Percentiles rank a stretch among this genome's conserved stretches.
phyloP scores from a whole-genome alignment of 2,329 filamentous ascomycete genomes.

The Apiospora pterosperma region DNA sequence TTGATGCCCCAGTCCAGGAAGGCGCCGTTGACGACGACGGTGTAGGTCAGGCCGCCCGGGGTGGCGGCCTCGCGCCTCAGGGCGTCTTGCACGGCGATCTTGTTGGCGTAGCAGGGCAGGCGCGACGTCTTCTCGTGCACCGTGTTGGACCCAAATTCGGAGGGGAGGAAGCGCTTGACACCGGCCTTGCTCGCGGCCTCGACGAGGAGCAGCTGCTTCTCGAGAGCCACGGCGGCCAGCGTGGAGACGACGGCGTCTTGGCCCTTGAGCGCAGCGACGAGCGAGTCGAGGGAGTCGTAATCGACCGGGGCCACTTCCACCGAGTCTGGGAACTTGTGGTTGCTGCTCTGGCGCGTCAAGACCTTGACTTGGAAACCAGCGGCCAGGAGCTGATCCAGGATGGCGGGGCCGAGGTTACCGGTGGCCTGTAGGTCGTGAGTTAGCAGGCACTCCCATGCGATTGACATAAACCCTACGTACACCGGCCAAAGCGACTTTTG shows the following conservation, averaged over 20 bases:
- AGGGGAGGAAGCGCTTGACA: conserved; percentile 58
- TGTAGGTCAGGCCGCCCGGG: conserved; percentile 16
- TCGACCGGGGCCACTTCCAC: conserved; percentile 43
- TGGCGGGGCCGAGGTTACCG: conserved; percentile 30
- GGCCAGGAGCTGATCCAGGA: conserved; percentile 31
- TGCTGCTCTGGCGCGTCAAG: conserved; percentile 43
- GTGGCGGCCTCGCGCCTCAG: conserved; percentile 10
- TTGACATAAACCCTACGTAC: conserved; percentile 9
- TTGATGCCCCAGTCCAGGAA: conserved; percentile 13
- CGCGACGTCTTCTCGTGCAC: conserved; percentile 7
- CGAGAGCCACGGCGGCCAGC: conserved; percentile 31
- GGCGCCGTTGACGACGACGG: conserved; percentile 35
- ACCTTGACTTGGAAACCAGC: conserved; percentile 46
- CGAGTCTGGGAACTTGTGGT: conserved; percentile 27
- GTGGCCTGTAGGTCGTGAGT: conserved; percentile 2
- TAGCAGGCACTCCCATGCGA: neutral
- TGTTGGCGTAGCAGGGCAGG: conserved; percentile 14
- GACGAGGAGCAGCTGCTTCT: conserved; percentile 47
- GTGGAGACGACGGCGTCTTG: conserved; percentile 54
- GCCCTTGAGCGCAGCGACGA: conserved; percentile 47
- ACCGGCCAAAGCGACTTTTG: conserved; percentile 17
- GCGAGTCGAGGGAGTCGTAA: conserved; percentile 40
- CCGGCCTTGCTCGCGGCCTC: conserved; percentile 57
- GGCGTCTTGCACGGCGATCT: conserved; percentile 10
- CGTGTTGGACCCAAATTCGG: conserved; percentile 48